A percentile compares a stretch with the other conserved stretches of the same genome.
These are phyloP conservation scores for Sporothrix brasiliensis DNA, from an alignment of 2,329 filamentous ascomycete species.

Conservation along the genomic window DNA sequence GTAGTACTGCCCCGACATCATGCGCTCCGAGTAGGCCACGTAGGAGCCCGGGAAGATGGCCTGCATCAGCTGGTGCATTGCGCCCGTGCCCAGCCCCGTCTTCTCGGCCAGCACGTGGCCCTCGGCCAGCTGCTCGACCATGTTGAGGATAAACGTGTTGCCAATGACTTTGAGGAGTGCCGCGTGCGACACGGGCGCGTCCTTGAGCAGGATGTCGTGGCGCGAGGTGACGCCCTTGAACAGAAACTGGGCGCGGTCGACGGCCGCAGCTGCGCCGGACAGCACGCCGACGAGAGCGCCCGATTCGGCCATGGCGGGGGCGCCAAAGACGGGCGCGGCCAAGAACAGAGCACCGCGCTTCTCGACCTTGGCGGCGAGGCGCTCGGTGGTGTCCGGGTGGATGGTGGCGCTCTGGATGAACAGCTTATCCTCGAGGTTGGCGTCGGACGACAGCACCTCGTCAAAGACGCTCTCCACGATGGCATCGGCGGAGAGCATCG, in stretches of 20 bases:
- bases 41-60: conserved; percentile 76
- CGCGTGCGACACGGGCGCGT: conserved; percentile 68
- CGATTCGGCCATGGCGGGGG: conserved; percentile 68
- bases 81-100: conserved; percentile 69
- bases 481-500: conserved; percentile 79
- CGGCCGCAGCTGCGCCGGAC: conserved; percentile 63
- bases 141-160: conserved; percentile 83
- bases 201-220: conserved; percentile 69
- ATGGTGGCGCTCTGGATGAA: conserved; percentile 88
- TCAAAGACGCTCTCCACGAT: conserved; percentile 76
- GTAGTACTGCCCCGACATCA: conserved; percentile 76
- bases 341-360: conserved; percentile 71
- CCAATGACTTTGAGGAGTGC: conserved; percentile 78
- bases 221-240: conserved; percentile 72
- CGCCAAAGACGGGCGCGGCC: conserved; percentile 70
- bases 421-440: conserved; percentile 68
- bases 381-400: conserved; percentile 77
- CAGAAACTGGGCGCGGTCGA: conserved; percentile 69
- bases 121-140: conserved; percentile 78
- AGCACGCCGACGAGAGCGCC: conserved; percentile 74
- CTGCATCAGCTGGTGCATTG: conserved; percentile 72
- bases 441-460: conserved; percentile 59
- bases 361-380: conserved; percentile 60
- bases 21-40: conserved; percentile 71
- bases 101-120: conserved; percentile 80